Base-by-base conservation (phyloP, 805 yeast genomes). In the Starmerella bombi region DNA sequence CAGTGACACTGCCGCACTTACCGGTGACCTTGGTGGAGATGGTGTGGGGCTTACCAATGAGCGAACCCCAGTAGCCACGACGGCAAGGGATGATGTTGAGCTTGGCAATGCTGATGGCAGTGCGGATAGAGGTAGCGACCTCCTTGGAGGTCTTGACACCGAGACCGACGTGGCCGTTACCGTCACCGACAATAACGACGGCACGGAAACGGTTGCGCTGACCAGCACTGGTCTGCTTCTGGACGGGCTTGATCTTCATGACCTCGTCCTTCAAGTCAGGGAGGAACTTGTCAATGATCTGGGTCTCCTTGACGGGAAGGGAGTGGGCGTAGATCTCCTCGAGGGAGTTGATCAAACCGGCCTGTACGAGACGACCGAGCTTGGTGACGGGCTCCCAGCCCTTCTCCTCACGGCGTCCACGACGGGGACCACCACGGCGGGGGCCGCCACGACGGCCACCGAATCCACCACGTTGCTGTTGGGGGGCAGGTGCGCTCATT, bases 151-250 rank as follows among this genome's bases (percentile, higher is more conserved):
- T 88, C 85, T 91, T 91, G 76, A 91, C 85, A 76, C 98, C 98
- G 68, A 91, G 80, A 83, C 98, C 98, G 72, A 91, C 95, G 78
- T 91, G 98, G 70, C 98, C 98, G 84, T 85, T 84, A 65, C 86
- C 74, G 77, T 91, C 98, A 77, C 98, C 98, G 68, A 91, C 85
- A 65, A 91, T 85, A 67, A 91, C 97, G 65, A 91, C 94, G 71
- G 97, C 98, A 91, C 93, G 93, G 80, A 91, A 86, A 79, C 98
- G 85, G 74, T 97, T 91, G 80, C 98, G 88, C 79, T 91, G 98
- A 85, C 98, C 98, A 64, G 98, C 98, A 74, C 94, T 79, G 78
- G 98, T 91, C 75, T 91, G 98, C 80, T 91, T 91, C 75, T 91
- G 98, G 61, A 91, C 98, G 59, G 98, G 93, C 76, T 88, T 80